Percentiles rank a stretch among this genome's conserved stretches.
phyloP scores from a whole-genome alignment of 208 protist species.

The Trichomonas tenax region DNA sequence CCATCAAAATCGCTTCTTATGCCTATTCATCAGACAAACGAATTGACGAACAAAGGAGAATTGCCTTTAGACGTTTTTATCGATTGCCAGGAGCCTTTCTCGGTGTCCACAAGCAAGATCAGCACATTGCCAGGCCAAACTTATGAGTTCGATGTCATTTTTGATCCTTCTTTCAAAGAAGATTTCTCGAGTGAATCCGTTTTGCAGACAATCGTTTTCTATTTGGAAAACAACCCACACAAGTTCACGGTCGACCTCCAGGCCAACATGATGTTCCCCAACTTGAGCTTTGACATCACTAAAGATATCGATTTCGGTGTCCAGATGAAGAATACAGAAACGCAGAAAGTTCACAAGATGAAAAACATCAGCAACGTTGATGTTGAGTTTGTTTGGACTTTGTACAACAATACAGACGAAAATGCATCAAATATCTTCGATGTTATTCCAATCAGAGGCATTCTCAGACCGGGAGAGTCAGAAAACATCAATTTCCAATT shows the following conservation, averaged over 20 bases:
- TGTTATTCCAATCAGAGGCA: background rate
- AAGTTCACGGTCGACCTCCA: background rate
- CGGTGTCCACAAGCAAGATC: background rate
- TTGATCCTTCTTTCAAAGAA: constrained; percentile 1
- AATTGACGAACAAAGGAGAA: background rate
- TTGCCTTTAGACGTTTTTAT: background rate
- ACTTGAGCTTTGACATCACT: background rate
- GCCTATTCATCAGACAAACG: background rate
- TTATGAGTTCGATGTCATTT: background rate
- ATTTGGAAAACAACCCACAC: background rate
- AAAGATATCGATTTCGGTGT: background rate
- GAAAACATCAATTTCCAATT: background rate
- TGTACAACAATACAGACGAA: background rate
- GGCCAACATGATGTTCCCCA: background rate
- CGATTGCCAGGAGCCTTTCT: background rate
- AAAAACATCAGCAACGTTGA: background rate
- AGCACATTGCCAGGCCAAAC: background rate
- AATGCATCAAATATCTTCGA: background rate
- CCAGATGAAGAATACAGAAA: background rate
- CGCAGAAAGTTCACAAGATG: background rate
- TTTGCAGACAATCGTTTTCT: background rate
- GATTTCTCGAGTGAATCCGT: background rate
- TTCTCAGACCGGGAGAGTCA: background rate
- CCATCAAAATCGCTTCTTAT: background rate
- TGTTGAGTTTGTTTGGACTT: background rate